Evolutionary conservation across 257 asterid genomes (phyloP).

Genomic region (Solanum gracilifrons): DNA sequence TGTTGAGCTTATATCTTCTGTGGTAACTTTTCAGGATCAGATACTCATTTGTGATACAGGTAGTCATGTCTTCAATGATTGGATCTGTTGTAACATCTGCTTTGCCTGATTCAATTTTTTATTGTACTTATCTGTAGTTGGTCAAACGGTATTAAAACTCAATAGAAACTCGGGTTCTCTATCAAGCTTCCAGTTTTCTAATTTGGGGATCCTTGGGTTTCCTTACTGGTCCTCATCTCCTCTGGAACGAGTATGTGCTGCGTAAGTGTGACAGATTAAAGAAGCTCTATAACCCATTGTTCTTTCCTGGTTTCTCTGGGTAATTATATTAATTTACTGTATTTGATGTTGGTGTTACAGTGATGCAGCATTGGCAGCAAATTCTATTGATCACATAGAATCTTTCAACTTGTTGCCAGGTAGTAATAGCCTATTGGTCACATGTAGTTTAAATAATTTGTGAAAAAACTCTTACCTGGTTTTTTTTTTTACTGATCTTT

Average conservation of each 20-base stretch:
- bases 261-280: constrained; percentile 29
- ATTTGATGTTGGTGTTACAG: constrained; percentile 22
- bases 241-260: constrained; percentile 51
- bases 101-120: constrained; percentile 10
- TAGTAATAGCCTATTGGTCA: constrained; percentile 3
- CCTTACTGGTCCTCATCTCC: constrained; percentile 79
- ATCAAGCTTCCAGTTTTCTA: constrained; percentile 48
- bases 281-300: background rate
- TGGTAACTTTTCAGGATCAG: constrained; percentile 40
- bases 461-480: background rate
- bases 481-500: background rate
- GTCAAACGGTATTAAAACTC: constrained; percentile 57
- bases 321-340: background rate
- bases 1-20: constrained; percentile 68
- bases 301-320: background rate
- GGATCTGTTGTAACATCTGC: background rate
- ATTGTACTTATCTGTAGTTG: constrained; percentile 44
- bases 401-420: constrained; percentile 68
- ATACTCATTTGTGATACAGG: constrained; percentile 68
- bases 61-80: constrained; percentile 10
- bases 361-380: constrained; percentile 25
- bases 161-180: constrained; percentile 36
- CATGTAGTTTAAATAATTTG: background rate
- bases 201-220: constrained; percentile 73
- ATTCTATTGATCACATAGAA: constrained; percentile 42